Percentiles rank a stretch among this genome's conserved stretches.
Conservation (phyloP, 73 alveolate genomes). For the Urostyla sp. region DNA sequence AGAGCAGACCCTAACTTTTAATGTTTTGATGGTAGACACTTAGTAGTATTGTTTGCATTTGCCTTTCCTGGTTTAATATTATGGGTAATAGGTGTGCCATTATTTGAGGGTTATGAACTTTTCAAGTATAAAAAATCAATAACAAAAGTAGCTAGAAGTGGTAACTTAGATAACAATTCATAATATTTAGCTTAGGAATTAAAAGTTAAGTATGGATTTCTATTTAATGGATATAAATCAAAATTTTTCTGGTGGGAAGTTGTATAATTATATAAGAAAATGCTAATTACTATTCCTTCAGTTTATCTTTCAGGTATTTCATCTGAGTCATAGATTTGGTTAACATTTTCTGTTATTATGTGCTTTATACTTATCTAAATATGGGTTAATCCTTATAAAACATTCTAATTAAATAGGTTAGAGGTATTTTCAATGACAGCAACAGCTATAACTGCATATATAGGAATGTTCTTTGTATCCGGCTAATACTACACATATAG, state of each 20-base stretch:
- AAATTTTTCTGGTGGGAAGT: slow-evolving; percentile 53
- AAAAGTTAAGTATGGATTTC: slow-evolving; percentile 54
- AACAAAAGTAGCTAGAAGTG: too few species aligned
- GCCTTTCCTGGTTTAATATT: slow-evolving; percentile 58
- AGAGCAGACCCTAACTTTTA: slow-evolving; percentile 33
- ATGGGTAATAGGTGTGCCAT: slow-evolving; percentile 67
- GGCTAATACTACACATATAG: slow-evolving; percentile 39
- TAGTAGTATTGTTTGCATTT: neutral
- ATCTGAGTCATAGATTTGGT: slow-evolving; percentile 50
- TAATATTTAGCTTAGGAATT: neutral
- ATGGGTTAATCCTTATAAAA: slow-evolving; percentile 7
- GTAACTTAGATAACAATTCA: slow-evolving; percentile 19
- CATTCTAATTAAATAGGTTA: slow-evolving; percentile 17
- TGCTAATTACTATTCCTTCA: neutral
- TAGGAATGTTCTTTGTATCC: slow-evolving; percentile 39
- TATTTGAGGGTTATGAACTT: slow-evolving; percentile 10
- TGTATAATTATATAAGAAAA: slow-evolving; percentile 15
- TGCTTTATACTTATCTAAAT: neutral
- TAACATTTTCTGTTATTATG: slow-evolving; percentile 3
- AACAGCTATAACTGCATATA: slow-evolving; percentile 29
- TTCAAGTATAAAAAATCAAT: slow-evolving; percentile 3
- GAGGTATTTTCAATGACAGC: slow-evolving; percentile 24
- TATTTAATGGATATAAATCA: slow-evolving; percentile 40
- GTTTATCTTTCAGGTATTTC: slow-evolving; percentile 19
- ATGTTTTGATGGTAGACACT: slow-evolving; percentile 60